These are phyloP conservation scores for Trichoderma gamsii DNA, from an alignment of 495 filamentous ascomycete species.

Conservation along the genomic window DNA sequence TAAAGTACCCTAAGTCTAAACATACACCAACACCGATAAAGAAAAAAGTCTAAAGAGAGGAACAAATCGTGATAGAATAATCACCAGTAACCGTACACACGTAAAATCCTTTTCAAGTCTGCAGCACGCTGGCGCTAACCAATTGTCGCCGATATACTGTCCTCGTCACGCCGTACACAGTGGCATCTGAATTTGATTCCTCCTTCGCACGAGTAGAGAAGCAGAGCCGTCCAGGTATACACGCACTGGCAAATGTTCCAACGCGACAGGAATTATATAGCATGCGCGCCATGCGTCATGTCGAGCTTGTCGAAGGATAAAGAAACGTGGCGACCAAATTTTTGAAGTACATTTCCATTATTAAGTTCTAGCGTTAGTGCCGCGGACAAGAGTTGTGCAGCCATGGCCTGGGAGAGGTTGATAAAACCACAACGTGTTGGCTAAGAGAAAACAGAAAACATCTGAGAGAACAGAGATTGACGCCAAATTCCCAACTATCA, in stretches of 20 bases:
- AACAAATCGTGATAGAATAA: slow-evolving; percentile 11
- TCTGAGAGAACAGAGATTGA: slow-evolving; percentile 15
- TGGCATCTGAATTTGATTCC: background rate
- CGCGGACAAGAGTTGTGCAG: background rate
- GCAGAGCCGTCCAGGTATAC: background rate
- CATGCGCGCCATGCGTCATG: background rate
- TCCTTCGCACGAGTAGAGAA: background rate
- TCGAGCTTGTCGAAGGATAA: background rate
- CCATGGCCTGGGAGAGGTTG: slow-evolving; percentile 12
- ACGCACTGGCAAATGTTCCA: background rate
- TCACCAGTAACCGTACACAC: slow-evolving; percentile 10
- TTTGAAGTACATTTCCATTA: slow-evolving; percentile 17
- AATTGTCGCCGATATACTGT: background rate
- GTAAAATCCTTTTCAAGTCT: slow-evolving; percentile 4
- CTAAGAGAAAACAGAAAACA: slow-evolving; percentile 10
- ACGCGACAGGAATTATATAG: background rate
- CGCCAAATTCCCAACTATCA: slow-evolving; percentile 15
- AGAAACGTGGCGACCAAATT: slow-evolving; percentile 1
- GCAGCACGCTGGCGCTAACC: background rate
- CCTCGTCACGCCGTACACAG: background rate
- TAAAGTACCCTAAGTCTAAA: slow-evolving; percentile 13
- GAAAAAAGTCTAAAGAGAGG: slow-evolving; percentile 5
- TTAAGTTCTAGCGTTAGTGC: slow-evolving; percentile 17
- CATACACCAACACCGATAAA: slow-evolving; percentile 12
- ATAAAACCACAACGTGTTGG: slow-evolving; percentile 14